Percentiles rank a stretch among this genome's conserved stretches.
phyloP scores from a whole-genome alignment of 768 basidiomycete genomes.

The Hysterangium stoloniferum region DNA sequence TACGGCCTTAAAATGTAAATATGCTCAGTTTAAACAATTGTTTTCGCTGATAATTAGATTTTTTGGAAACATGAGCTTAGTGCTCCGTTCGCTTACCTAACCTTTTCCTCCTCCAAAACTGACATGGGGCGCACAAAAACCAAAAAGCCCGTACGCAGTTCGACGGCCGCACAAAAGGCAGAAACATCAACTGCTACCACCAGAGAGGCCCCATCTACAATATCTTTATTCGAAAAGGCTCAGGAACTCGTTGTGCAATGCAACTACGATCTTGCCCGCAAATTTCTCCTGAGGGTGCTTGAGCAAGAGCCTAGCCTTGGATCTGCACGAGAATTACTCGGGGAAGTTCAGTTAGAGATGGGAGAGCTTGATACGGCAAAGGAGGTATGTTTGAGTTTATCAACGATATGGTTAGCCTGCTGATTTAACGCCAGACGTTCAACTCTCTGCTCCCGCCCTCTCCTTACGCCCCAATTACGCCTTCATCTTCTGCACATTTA shows the following conservation, averaged over 20 bases:
- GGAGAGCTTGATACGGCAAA: conserved; percentile 70
- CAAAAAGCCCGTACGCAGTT: conserved; percentile 1
- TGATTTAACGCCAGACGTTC: conserved; percentile 44
- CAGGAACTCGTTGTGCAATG: conserved; percentile 78
- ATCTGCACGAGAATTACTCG: conserved; percentile 74
- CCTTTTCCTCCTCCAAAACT: no score
- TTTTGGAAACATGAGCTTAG: no score
- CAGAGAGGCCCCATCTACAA: conserved; percentile 35
- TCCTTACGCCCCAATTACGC: conserved; percentile 47
- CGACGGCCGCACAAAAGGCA: background rate
- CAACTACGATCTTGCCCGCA: conserved; percentile 73
- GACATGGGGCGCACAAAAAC: conserved; percentile 12
- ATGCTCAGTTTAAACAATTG: no score
- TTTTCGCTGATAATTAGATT: no score
- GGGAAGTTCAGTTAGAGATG: conserved; percentile 68
- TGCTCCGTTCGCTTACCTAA: no score
- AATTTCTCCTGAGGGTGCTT: conserved; percentile 62
- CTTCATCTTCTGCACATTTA: conserved; percentile 72
- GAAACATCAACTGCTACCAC: conserved; percentile 8
- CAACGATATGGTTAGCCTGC: conserved; percentile 1
- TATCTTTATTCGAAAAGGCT: conserved; percentile 64
- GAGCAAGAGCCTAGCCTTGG: conserved; percentile 54
- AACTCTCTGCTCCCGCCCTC: conserved; percentile 50
- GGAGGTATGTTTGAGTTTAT: conserved; percentile 38
- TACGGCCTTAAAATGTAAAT: no score